Percentiles rank a stretch among this genome's conserved stretches.
phyloP scores from a whole-genome alignment of 176 grass and related monocot species.

The Otatea glauca region DNA sequence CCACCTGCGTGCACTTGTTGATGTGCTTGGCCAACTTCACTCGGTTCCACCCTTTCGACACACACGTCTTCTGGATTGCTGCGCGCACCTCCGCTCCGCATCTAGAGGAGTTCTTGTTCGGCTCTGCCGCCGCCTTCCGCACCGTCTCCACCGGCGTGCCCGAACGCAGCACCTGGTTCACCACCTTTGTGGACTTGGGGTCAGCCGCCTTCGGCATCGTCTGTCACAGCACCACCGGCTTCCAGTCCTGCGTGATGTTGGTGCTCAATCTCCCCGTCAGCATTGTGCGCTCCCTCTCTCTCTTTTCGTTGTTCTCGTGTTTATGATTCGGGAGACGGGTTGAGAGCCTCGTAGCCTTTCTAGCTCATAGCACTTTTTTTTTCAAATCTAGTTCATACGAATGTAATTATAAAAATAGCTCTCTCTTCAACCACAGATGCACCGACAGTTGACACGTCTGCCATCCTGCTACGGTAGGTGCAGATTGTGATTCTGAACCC shows the following conservation, averaged over 20 bases:
- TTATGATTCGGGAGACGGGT: background rate
- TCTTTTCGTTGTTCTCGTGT: background rate
- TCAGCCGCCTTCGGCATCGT: constrained; percentile 59
- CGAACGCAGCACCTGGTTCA: constrained; percentile 72
- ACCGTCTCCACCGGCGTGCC: constrained; percentile 68
- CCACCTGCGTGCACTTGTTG: constrained; percentile 79
- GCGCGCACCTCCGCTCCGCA: constrained; percentile 58
- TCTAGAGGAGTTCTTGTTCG: constrained; percentile 52
- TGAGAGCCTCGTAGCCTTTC: too few species aligned
- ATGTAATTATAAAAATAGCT: too few species aligned
- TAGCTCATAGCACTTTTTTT: too few species aligned
- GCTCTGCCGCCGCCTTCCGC: constrained; percentile 68
- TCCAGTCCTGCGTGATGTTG: constrained; percentile 88
- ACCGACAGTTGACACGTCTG: too few species aligned
- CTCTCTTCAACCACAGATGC: too few species aligned
- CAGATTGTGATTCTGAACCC: too few species aligned
- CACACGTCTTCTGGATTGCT: constrained; percentile 75
- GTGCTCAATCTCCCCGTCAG: constrained; percentile 55
- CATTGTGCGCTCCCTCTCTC: background rate
- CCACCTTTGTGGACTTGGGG: constrained; percentile 72
- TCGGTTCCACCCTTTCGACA: constrained; percentile 87
- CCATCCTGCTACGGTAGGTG: too few species aligned
- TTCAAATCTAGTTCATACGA: too few species aligned
- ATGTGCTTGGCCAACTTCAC: constrained; percentile 84
- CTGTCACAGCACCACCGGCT: constrained; percentile 76